Conservation (phyloP, 106 monocot species). For the Posidonia australis region DNA sequence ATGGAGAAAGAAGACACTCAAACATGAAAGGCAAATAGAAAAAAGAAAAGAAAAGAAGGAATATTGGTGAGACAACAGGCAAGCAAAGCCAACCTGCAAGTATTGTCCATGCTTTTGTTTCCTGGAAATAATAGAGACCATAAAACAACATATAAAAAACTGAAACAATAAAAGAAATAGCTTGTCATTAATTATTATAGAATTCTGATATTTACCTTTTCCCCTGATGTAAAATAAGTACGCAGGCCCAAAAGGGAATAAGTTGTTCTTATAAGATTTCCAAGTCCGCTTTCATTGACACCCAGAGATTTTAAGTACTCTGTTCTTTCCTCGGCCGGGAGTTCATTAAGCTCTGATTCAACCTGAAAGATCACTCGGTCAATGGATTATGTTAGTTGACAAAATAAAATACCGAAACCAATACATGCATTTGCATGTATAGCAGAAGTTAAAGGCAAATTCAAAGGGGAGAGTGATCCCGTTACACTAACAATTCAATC, state of each 20-base stretch:
- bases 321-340: conserved; percentile 67
- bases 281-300: conserved; percentile 86
- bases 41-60: not conserved
- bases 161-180: conserved; percentile 3
- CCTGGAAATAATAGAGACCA: conserved; percentile 26
- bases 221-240: conserved; percentile 96
- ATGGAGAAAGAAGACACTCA: no score
- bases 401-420: not conserved
- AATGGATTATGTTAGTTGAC: not conserved
- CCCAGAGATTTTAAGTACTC: conserved; percentile 86
- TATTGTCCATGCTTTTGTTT: conserved; percentile 99
- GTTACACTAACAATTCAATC: no score
- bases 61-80: not conserved
- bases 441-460: not conserved
- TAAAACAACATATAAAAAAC: not conserved
- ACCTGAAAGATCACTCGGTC: conserved; percentile 35
- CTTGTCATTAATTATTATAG: not conserved
- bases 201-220: conserved; percentile 49
- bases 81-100: conserved; percentile 49
- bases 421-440: not conserved
- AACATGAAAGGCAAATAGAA: not conserved
- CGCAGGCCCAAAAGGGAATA: conserved; percentile 78
- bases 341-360: conserved; percentile 91
- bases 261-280: conserved; percentile 92
- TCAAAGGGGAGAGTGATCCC: no score